These are phyloP conservation scores for Bothriochloa decipiens DNA, from an alignment of 176 grass and related monocot species.

Conservation along the genomic window DNA sequence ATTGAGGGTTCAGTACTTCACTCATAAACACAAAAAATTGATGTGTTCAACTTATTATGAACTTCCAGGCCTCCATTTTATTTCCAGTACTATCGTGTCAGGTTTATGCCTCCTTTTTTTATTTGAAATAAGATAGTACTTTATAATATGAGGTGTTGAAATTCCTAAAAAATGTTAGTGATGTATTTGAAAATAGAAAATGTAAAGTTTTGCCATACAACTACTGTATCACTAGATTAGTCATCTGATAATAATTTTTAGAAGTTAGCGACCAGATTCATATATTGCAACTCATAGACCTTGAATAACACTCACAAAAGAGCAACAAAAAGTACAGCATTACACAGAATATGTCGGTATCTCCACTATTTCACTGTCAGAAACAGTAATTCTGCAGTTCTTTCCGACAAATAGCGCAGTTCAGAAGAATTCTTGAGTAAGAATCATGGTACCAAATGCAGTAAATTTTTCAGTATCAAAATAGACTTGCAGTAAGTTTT, in stretches of 20 bases:
- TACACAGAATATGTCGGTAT: background rate
- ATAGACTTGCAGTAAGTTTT: background rate
- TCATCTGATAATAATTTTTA: background rate
- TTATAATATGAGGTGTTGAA: too few species aligned
- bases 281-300: background rate
- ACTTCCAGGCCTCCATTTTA: background rate
- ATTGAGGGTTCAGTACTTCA: background rate
- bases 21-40: background rate
- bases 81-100: background rate
- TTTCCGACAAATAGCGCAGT: background rate
- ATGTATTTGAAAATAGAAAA: background rate
- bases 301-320: background rate
- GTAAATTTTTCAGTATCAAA: background rate
- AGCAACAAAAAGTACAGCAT: background rate
- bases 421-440: constrained; percentile 10
- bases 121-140: too few species aligned
- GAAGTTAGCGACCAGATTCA: background rate
- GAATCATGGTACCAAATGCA: background rate
- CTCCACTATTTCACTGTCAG: constrained; percentile 5
- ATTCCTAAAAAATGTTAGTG: too few species aligned
- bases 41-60: background rate
- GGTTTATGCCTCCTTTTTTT: too few species aligned
- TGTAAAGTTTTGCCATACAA: background rate
- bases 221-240: background rate
- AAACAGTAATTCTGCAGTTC: constrained; percentile 1